Conservation (phyloP, 2,329 filamentous ascomycete species). For the Curvularia hawaiiensis region DNA sequence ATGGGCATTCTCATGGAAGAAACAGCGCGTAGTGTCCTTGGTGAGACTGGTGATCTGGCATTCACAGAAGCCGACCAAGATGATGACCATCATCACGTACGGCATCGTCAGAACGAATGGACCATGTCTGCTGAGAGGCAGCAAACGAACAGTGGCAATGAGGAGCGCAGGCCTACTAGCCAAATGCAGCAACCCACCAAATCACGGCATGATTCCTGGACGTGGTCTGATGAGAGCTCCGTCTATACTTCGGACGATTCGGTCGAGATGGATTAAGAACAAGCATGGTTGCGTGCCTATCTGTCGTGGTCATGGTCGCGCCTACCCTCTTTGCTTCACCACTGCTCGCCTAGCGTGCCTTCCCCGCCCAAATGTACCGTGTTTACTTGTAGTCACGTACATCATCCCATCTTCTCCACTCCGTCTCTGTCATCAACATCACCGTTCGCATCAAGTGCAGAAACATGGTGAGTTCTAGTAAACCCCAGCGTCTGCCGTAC, state of each 20-base stretch:
- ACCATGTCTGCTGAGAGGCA: background rate
- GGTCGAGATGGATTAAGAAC: background rate
- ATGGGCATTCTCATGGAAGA: conserved; percentile 79
- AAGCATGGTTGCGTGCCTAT: background rate
- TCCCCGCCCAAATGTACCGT: background rate
- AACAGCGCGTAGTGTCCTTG: conserved; percentile 64
- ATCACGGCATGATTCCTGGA: background rate
- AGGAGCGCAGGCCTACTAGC: background rate
- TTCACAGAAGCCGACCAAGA: conserved; percentile 64
- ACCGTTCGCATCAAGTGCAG: background rate
- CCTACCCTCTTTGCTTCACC: background rate
- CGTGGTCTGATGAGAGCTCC: background rate
- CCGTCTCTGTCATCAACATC: background rate
- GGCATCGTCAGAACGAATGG: background rate
- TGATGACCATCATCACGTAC: conserved; percentile 17
- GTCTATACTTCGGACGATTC: background rate
- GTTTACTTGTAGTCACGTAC: background rate
- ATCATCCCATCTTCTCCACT: background rate
- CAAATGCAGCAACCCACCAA: background rate
- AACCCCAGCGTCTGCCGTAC: background rate
- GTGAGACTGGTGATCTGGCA: conserved; percentile 69
- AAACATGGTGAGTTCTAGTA: conserved; percentile 18
- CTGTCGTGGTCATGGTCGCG: background rate
- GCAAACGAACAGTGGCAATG: background rate
- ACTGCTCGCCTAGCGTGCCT: background rate